phyloP scores from a whole-genome alignment of 1,139 yeast genomes.

The Candida pseudoviswanathii region DNA sequence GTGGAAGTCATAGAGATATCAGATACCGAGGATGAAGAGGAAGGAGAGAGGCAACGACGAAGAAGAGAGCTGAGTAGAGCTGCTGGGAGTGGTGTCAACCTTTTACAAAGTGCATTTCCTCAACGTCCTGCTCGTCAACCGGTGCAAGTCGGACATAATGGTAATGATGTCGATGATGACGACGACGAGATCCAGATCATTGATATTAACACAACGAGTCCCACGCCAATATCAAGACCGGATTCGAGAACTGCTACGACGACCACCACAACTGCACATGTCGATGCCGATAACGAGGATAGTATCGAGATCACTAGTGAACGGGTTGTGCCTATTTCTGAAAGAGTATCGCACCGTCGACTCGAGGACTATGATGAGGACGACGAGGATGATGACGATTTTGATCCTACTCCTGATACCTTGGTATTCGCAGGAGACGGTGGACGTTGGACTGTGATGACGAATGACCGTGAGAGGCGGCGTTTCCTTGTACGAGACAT shows the following conservation, averaged over 20 bases:
- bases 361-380: background rate
- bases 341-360: slow-evolving; percentile 18
- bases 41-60: too few relatives aligned
- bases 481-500: too few relatives aligned
- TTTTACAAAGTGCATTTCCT: too few relatives aligned
- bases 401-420: too few relatives aligned
- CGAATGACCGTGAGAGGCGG: too few relatives aligned
- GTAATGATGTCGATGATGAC: slow-evolving; percentile 12
- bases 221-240: slow-evolving; percentile 14
- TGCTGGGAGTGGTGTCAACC: too few relatives aligned
- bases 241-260: background rate
- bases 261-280: background rate
- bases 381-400: background rate
- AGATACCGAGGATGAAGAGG: background rate
- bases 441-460: too few relatives aligned
- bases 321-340: slow-evolving; percentile 4
- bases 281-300: slow-evolving; percentile 4
- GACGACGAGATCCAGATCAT: slow-evolving; percentile 22
- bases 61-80: too few relatives aligned
- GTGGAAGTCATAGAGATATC: background rate
- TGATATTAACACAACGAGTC: slow-evolving; percentile 11
- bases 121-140: too few relatives aligned
- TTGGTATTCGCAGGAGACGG: too few relatives aligned
- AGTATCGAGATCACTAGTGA: slow-evolving; percentile 13
- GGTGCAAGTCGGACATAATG: too few relatives aligned